Conservation (phyloP, 768 basidiomycete species). For the Leccinum truebloodii region DNA sequence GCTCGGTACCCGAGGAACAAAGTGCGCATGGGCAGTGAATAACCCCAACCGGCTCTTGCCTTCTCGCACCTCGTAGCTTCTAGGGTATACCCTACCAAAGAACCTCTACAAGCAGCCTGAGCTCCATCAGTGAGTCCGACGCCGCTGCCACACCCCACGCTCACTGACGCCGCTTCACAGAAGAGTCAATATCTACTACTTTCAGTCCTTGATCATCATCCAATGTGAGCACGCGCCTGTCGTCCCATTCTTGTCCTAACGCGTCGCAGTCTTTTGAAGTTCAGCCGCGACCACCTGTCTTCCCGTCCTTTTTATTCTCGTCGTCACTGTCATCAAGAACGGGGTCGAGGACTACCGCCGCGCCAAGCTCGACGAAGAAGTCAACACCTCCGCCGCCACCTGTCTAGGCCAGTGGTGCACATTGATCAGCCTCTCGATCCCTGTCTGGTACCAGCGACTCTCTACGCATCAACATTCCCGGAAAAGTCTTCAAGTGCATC, state of each 20-base stretch:
- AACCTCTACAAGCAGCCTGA: constrained; percentile 81
- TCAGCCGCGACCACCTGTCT: constrained; percentile 79
- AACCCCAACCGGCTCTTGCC: background rate
- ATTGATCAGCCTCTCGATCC: constrained; percentile 83
- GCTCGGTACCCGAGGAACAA: constrained; percentile 87
- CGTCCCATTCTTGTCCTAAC: constrained; percentile 12
- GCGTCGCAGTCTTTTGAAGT: constrained; percentile 76
- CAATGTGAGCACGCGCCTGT: constrained; percentile 51
- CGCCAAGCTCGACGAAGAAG: constrained; percentile 82
- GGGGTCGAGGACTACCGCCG: constrained; percentile 94
- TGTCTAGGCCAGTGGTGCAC: constrained; percentile 85
- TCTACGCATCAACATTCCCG: constrained; percentile 67
- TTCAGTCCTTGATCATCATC: constrained; percentile 77
- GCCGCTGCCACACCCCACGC: too few relatives aligned
- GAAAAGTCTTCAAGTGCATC: constrained; percentile 71
- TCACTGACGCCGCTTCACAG: constrained; percentile 35
- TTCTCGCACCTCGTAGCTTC: background rate
- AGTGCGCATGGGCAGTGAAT: constrained; percentile 89
- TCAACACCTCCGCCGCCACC: constrained; percentile 92
- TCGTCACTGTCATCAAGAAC: constrained; percentile 93
- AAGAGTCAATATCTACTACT: constrained; percentile 69
- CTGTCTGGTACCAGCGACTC: constrained; percentile 70
- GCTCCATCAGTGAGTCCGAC: constrained; percentile 67
- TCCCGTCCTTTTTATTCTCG: constrained; percentile 84
- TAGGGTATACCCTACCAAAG: constrained; percentile 94